phyloP scores from a whole-genome alignment of 257 asterid species.

The Solanum commersonii region DNA sequence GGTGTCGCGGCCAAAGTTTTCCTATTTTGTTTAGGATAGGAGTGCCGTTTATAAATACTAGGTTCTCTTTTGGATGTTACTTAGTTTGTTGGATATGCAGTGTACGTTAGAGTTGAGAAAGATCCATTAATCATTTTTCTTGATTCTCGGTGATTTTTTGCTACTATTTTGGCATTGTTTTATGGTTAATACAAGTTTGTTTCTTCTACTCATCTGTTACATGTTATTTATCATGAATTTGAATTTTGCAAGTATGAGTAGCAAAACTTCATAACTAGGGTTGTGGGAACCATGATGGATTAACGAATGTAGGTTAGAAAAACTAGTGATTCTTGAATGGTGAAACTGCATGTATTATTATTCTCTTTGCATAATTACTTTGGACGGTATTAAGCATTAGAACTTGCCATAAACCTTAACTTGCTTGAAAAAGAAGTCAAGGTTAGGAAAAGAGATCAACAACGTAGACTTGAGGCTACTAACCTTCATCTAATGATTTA shows the following conservation, averaged over 20 bases:
- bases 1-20: neutral
- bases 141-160: neutral
- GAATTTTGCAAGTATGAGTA: neutral
- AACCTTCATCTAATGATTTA: neutral
- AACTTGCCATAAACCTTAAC: neutral
- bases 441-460: neutral
- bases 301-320: neutral
- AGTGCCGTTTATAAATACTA: neutral
- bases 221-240: neutral
- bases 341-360: neutral
- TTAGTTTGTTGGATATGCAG: neutral
- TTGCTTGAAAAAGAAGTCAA: neutral
- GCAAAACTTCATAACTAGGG: neutral
- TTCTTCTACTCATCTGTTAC: neutral
- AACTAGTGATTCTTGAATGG: neutral
- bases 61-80: neutral
- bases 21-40: neutral
- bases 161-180: neutral
- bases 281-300: neutral
- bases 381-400: neutral
- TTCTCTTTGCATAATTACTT: neutral
- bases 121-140: neutral
- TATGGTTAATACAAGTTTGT: neutral
- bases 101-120: neutral
- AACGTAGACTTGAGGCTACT: neutral